phyloP scores from a whole-genome alignment of 352 stramenopile genomes.

The Globisporangium camurandrum region DNA sequence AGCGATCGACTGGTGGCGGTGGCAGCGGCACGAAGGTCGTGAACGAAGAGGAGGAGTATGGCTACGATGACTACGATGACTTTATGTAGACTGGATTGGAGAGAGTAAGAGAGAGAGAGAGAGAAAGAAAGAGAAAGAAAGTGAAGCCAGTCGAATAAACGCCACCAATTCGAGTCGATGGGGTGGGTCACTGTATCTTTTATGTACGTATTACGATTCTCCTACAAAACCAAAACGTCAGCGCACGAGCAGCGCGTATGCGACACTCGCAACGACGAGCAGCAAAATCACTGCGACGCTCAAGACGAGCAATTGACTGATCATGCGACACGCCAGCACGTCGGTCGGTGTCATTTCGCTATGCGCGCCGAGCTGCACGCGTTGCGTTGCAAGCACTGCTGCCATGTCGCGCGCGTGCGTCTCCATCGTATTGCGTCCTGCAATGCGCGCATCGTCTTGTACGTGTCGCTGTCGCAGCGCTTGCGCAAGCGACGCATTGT shows the following conservation, averaged over 20 bases:
- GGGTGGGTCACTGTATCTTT: no score
- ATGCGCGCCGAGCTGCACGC: not conserved
- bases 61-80: slow-evolving; percentile 80
- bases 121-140: no score
- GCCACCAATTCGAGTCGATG: no score
- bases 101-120: not conserved
- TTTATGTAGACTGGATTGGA: slow-evolving; percentile 60
- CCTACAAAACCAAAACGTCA: no score
- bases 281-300: slow-evolving; percentile 29
- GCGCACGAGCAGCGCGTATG: no score
- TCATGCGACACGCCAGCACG: slow-evolving; percentile 32
- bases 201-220: no score
- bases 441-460: slow-evolving; percentile 16
- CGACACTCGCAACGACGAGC: slow-evolving; percentile 22
- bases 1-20: slow-evolving; percentile 37
- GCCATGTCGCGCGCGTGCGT: slow-evolving; percentile 45
- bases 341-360: slow-evolving; percentile 18
- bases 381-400: slow-evolving; percentile 20
- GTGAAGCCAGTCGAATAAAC: no score
- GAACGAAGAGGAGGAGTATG: slow-evolving; percentile 42
- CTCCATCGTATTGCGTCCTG: slow-evolving; percentile 31
- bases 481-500: slow-evolving; percentile 34
- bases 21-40: slow-evolving; percentile 28
- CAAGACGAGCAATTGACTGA: slow-evolving; percentile 40
- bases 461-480: slow-evolving; percentile 48